A percentile compares a stretch with the other conserved stretches of the same genome.
Conservation (phyloP, 805 yeast species). For the Starmerella sirachaensis region DNA sequence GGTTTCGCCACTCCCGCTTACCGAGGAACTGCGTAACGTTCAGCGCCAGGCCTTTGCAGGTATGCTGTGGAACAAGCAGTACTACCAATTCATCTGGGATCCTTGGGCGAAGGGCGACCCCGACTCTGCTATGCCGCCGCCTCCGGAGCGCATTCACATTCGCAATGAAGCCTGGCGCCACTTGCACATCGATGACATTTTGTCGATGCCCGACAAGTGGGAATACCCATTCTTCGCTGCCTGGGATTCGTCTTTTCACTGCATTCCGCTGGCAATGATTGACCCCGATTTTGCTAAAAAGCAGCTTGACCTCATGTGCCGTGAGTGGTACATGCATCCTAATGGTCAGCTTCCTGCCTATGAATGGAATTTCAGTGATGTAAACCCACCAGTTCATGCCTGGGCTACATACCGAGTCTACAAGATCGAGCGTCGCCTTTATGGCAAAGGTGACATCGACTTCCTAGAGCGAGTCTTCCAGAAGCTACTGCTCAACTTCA, state of each 20-base stretch:
- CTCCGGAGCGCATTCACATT: conserved; percentile 70
- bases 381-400: conserved; percentile 96
- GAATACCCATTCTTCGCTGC: conserved; percentile 94
- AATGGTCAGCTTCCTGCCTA: conserved; percentile 96
- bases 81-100: conserved; percentile 71
- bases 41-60: conserved; percentile 95
- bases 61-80: conserved; percentile 85
- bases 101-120: conserved; percentile 88
- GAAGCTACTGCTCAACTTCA: conserved; percentile 73
- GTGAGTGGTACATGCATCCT: conserved; percentile 98
- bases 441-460: conserved; percentile 66
- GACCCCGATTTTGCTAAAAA: conserved; percentile 86
- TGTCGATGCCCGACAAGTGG: conserved; percentile 90
- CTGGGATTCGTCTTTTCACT: conserved; percentile 95
- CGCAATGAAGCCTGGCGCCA: conserved; percentile 84
- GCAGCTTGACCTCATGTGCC: conserved; percentile 70
- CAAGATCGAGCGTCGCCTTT: conserved; percentile 75
- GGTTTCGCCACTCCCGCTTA: conserved; percentile 70
- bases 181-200: conserved; percentile 72
- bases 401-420: conserved; percentile 85
- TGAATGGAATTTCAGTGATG: conserved; percentile 92
- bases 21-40: conserved; percentile 64
- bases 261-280: conserved; percentile 83
- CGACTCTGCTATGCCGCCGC: conserved; percentile 58
- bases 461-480: conserved; percentile 90